Percentiles rank a stretch among this genome's conserved stretches.
Evolutionary conservation across 768 basidiomycete genomes (phyloP).

Genomic region (Leccinum subgranulosum): DNA sequence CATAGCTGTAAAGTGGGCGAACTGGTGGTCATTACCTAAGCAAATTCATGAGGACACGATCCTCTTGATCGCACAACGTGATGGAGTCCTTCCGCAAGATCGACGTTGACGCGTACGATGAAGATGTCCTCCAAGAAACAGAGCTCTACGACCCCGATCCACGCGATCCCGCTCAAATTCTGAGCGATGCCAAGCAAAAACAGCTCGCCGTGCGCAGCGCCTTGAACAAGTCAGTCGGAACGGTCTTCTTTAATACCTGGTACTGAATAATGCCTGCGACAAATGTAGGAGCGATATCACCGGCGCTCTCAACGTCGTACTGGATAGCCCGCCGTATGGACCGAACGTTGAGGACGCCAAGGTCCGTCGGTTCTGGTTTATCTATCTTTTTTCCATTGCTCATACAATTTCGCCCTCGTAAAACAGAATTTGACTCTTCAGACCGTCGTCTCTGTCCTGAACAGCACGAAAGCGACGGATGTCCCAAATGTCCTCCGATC

Average conservation of each 20-base stretch:
- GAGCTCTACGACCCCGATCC: slow-evolving; percentile 89
- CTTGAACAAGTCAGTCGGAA: slow-evolving; percentile 62
- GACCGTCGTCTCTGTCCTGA: slow-evolving; percentile 82
- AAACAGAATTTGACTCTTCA: slow-evolving; percentile 73
- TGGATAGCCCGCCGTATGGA: slow-evolving; percentile 87
- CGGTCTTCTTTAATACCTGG: background rate
- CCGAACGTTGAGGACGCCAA: slow-evolving; percentile 87
- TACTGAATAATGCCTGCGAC: background rate
- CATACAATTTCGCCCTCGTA: background rate
- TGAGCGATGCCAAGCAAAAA: slow-evolving; percentile 75
- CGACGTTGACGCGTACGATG: slow-evolving; percentile 91
- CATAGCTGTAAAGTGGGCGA: too few species aligned
- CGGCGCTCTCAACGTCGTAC: slow-evolving; percentile 65
- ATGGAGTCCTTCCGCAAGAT: slow-evolving; percentile 81
- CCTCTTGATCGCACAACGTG: slow-evolving; percentile 8
- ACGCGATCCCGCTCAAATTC: slow-evolving; percentile 66
- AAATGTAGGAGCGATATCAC: slow-evolving; percentile 65
- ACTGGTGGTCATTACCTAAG: slow-evolving; percentile 6
- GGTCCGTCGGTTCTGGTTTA: slow-evolving; percentile 40
- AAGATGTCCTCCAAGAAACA: slow-evolving; percentile 79
- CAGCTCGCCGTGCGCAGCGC: slow-evolving; percentile 66
- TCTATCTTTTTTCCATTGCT: background rate
- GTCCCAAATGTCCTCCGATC: slow-evolving; percentile 72
- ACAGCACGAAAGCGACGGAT: slow-evolving; percentile 89
- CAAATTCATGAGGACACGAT: background rate